phyloP scores from a whole-genome alignment of 371 early-diverging fungal species.

The Mortierella sp. region DNA sequence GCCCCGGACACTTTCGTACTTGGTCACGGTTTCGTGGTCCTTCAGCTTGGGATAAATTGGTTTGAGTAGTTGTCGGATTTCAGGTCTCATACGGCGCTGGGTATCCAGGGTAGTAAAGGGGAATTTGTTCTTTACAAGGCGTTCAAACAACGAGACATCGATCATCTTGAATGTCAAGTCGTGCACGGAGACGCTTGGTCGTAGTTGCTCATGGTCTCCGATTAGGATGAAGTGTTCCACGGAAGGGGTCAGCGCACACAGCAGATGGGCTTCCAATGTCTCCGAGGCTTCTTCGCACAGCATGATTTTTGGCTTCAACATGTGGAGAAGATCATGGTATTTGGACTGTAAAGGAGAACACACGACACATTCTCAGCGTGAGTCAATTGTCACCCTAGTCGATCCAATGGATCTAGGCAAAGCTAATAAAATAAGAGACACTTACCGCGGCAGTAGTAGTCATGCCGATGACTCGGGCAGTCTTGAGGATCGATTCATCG shows the following conservation, averaged over 20 bases:
- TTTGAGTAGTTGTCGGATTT: constrained; percentile 67
- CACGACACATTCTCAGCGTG: background rate
- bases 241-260: constrained; percentile 65
- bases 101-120: constrained; percentile 64
- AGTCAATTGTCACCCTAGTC: background rate
- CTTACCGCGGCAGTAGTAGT: constrained; percentile 80
- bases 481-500: constrained; percentile 62
- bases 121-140: constrained; percentile 63
- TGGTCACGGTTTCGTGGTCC: constrained; percentile 61
- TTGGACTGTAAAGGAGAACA: constrained; percentile 59
- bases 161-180: constrained; percentile 59
- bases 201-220: constrained; percentile 79
- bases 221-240: constrained; percentile 75
- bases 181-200: constrained; percentile 66
- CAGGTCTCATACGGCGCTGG: constrained; percentile 82
- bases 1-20: constrained; percentile 65
- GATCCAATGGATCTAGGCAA: background rate
- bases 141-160: constrained; percentile 76
- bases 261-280: constrained; percentile 76
- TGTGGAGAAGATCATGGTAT: constrained; percentile 65
- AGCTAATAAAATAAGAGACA: background rate
- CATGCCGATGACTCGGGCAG: constrained; percentile 69
- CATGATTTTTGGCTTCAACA: constrained; percentile 64
- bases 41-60: constrained; percentile 63
- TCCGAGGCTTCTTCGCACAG: constrained; percentile 82